Conservation (phyloP, 495 filamentous ascomycete genomes). For the Cladorrhinum samala region DNA sequence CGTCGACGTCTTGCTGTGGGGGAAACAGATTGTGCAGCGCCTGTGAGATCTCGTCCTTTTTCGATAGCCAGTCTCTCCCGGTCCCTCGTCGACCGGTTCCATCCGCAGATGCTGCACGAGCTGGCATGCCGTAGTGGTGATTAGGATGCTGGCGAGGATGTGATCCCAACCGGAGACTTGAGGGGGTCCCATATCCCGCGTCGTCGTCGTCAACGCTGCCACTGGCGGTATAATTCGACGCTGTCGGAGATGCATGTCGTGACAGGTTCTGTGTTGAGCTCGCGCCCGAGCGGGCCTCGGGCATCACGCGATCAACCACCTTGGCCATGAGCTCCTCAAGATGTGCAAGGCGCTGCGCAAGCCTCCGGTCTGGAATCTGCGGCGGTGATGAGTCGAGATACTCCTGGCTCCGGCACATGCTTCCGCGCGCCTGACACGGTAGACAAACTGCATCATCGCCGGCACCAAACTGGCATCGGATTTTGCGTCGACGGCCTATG, state of each 20-base stretch:
- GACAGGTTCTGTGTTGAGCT: background rate
- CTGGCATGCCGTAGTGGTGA: too few species aligned
- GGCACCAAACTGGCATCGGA: constrained; percentile 38
- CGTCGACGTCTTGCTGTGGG: constrained; percentile 32
- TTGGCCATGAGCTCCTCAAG: constrained; percentile 43
- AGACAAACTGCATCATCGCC: constrained; percentile 34
- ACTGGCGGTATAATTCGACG: constrained; percentile 11
- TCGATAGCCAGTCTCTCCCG: constrained; percentile 7
- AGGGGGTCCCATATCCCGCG: background rate
- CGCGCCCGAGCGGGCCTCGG: constrained; percentile 9
- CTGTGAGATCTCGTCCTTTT: constrained; percentile 22
- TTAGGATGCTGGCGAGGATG: too few species aligned
- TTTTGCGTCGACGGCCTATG: constrained; percentile 42
- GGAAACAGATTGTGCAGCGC: constrained; percentile 33
- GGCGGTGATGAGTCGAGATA: constrained; percentile 35
- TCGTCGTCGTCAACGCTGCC: background rate
- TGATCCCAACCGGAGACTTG: too few species aligned
- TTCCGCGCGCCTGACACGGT: constrained; percentile 42
- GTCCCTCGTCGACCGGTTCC: background rate
- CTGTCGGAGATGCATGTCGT: constrained; percentile 1
- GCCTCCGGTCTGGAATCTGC: constrained; percentile 28
- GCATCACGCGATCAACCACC: constrained; percentile 35
- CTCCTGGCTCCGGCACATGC: constrained; percentile 46
- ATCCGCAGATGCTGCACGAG: background rate
- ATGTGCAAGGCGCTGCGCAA: constrained; percentile 40